A percentile compares a stretch with the other conserved stretches of the same genome.
phyloP scores from a whole-genome alignment of 305 asterid genomes.

The Solanum aculeatissimum region DNA sequence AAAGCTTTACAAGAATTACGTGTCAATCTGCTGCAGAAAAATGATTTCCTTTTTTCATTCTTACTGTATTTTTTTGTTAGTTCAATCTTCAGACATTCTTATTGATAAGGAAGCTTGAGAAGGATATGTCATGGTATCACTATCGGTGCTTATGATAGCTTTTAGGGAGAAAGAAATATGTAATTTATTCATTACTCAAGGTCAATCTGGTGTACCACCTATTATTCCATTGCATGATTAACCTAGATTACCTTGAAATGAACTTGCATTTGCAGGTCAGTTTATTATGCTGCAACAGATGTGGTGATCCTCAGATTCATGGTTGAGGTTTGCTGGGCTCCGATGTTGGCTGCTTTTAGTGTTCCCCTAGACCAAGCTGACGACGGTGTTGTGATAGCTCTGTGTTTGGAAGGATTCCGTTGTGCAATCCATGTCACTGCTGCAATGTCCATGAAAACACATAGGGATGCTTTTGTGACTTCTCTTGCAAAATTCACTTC shows the following conservation, averaged over 20 bases:
- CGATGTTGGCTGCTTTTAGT: slow-evolving; percentile 98
- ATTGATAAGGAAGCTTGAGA: neutral
- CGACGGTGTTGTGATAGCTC: slow-evolving; percentile 62
- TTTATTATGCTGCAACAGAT: slow-evolving; percentile 95
- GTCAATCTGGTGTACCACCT: neutral
- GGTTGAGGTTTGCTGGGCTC: slow-evolving; percentile 99
- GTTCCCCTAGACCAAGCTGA: slow-evolving; percentile 98
- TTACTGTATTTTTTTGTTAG: neutral
- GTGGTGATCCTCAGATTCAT: slow-evolving; percentile 88
- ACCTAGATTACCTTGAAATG: neutral
- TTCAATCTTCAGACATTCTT: neutral
- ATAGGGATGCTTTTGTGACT: slow-evolving; percentile 95
- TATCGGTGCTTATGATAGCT: neutral
- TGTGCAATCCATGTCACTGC: slow-evolving; percentile 95
- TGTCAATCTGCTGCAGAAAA: neutral
- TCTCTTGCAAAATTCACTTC: slow-evolving; percentile 96
- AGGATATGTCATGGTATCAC: neutral
- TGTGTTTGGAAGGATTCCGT: slow-evolving; percentile 87
- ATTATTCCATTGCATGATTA: neutral
- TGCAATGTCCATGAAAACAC: slow-evolving; percentile 98
- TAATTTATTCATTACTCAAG: neutral
- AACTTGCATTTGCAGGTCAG: slow-evolving; percentile 60
- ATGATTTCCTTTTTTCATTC: neutral
- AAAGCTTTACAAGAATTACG: neutral
- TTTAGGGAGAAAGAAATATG: neutral